Conservation (phyloP, 768 basidiomycete species). For the Termitomyces sp. region DNA sequence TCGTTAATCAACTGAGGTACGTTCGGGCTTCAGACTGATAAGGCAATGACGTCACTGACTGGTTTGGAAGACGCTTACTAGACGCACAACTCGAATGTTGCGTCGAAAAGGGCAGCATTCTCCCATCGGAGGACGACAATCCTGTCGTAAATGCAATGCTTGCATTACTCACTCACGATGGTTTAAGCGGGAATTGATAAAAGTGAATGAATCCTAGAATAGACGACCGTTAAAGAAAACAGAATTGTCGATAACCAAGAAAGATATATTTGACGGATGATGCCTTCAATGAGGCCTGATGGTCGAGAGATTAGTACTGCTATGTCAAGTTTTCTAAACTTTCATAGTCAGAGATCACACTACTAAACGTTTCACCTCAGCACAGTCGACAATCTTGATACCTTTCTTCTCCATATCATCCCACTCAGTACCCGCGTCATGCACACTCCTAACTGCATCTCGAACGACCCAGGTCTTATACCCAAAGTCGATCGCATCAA, state of each 20-base stretch:
- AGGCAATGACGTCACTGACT: neutral
- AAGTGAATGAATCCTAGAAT: neutral
- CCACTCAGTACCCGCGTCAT: slow-evolving; percentile 27
- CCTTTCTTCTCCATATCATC: slow-evolving; percentile 29
- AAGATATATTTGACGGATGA: too few relatives aligned
- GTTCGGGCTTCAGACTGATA: slow-evolving; percentile 13
- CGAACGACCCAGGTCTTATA: slow-evolving; percentile 46
- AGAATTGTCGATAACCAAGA: neutral
- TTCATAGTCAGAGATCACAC: neutral
- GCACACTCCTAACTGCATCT: slow-evolving; percentile 43
- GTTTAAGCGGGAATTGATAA: slow-evolving; percentile 8
- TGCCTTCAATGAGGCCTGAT: too few relatives aligned
- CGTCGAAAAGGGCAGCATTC: slow-evolving; percentile 55
- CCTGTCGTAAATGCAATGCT: slow-evolving; percentile 42
- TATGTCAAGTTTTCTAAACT: too few relatives aligned
- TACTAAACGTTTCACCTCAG: slow-evolving; percentile 22
- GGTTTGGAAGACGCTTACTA: slow-evolving; percentile 48
- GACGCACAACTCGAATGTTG: slow-evolving; percentile 60
- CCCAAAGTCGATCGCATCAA: slow-evolving; percentile 44
- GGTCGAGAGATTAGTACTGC: too few relatives aligned
- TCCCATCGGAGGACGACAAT: slow-evolving; percentile 42
- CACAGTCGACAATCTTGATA: slow-evolving; percentile 23
- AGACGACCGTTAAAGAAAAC: neutral
- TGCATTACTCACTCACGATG: slow-evolving; percentile 18
- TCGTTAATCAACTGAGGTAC: slow-evolving; percentile 82